Evolutionary conservation across 345 rosid genomes (phyloP), one percentile per base, ranked within the genome.

Genomic region (Hirschfeldia incana): DNA sequence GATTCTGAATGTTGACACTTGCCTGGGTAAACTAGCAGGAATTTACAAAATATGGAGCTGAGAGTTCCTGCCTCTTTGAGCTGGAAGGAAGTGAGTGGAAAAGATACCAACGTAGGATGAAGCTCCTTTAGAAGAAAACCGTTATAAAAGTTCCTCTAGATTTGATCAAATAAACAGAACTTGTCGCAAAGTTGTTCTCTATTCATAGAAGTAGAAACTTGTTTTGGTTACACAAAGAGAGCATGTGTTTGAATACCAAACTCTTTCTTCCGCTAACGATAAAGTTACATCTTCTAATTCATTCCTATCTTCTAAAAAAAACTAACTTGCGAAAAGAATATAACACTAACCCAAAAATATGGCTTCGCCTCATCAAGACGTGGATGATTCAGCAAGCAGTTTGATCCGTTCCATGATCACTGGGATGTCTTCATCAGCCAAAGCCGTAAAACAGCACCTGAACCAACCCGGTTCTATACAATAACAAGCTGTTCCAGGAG

Each of bases 381-480:
- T 86, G 72, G 82, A 63, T 55, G 83, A 77, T 83, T 88, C 90
- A 49, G 80, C 77, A 73, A 89, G 86, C 78, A 72, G 86, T 17
- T 63, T 76, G 49, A 91, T 91, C 79, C 97, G 79, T 30, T 84
- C 91, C 44, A 92, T 73, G 10, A 90, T 88, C 44, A 85, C 29
- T 67, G 89, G 89, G 83, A 92, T 79, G 80, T 92, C 93, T 75
- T 87, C 91, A 77, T 74, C 75, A 9, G 86, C 78, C 76, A 92
- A 81, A 60, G 89, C 76, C 1, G 98, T 83, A 83, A 91, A 94
- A 86, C 97, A 90, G 75, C 95, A 94, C 28, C 98, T 81, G 72
- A 95, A 95, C 98, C 99, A 95, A 71, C 99, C 99, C 0, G 93
- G 94, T 81, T 95, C 94, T 75, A 89, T 91, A 85, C 96, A 90